phyloP scores from a whole-genome alignment of 148 eudicot species.

The Oxyria digyna region DNA sequence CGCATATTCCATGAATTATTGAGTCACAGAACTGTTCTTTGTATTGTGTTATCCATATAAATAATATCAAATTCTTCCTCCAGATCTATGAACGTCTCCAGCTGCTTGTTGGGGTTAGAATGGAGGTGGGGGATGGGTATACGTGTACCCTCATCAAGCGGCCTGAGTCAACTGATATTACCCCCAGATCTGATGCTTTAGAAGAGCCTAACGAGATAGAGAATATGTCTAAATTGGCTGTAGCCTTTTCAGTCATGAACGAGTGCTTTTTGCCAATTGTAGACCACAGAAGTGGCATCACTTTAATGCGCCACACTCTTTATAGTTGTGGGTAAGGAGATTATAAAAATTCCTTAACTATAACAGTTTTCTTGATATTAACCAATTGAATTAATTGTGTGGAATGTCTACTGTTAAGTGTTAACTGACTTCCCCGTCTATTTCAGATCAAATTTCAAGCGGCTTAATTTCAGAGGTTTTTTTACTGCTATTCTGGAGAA shows the following conservation, averaged over 20 bases:
- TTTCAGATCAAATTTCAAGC: conserved; percentile 66
- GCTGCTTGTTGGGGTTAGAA: conserved; percentile 45
- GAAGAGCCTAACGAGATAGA: conserved; percentile 32
- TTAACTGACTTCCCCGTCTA: neutral
- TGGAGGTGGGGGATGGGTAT: conserved; percentile 65
- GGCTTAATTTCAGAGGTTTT: conserved; percentile 67
- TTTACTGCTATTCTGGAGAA: conserved; percentile 65
- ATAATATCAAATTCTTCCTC: neutral
- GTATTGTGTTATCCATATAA: neutral
- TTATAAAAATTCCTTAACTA: neutral
- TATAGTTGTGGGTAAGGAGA: conserved; percentile 79
- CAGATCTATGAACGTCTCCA: conserved; percentile 55
- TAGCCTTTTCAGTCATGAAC: conserved; percentile 72
- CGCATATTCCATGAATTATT: neutral
- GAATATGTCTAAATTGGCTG: conserved; percentile 73
- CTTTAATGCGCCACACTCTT: conserved; percentile 59
- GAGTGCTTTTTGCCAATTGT: conserved; percentile 90
- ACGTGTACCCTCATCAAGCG: conserved; percentile 65
- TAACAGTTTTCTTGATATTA: neutral
- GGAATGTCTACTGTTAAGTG: neutral
- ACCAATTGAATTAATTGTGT: neutral
- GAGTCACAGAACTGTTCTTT: neutral
- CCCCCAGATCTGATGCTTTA: conserved; percentile 16
- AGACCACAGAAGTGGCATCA: conserved; percentile 69
- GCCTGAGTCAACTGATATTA: conserved; percentile 37